Evolutionary conservation across 1,284 basidiomycete genomes (phyloP).

Genomic region (Marasmius tenuissimus): DNA sequence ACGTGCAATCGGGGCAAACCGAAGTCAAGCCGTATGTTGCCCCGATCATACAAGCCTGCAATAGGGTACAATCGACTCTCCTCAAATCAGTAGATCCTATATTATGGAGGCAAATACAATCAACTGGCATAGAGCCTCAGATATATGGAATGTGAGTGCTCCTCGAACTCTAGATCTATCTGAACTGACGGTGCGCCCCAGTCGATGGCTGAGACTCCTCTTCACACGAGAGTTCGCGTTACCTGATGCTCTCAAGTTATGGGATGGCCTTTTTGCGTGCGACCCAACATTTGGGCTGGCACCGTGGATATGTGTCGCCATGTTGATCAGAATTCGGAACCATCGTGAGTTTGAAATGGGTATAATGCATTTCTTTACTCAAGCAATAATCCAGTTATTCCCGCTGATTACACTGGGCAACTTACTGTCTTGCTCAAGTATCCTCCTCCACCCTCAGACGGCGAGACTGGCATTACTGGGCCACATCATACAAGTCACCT

Average conservation of each 20-base stretch:
- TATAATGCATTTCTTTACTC: conserved; percentile 2
- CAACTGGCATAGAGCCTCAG: conserved; percentile 86
- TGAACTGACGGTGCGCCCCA: conserved; percentile 27
- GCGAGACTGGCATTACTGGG: conserved; percentile 28
- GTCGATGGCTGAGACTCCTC: conserved; percentile 87
- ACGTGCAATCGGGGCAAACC: conserved; percentile 43
- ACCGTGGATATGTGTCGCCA: conserved; percentile 86
- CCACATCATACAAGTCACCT: conserved; percentile 65
- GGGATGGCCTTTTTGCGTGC: conserved; percentile 90
- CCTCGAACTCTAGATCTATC: neutral
- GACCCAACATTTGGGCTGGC: conserved; percentile 73
- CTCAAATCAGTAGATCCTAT: conserved; percentile 82
- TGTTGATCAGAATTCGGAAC: conserved; percentile 90
- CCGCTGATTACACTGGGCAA: conserved; percentile 82
- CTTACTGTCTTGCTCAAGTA: conserved; percentile 85
- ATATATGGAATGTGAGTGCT: conserved; percentile 86
- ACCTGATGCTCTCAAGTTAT: conserved; percentile 75
- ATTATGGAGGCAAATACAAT: conserved; percentile 74
- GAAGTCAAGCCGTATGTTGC: conserved; percentile 64
- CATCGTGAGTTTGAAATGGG: conserved; percentile 52
- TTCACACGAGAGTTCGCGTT: conserved; percentile 88
- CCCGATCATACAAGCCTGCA: conserved; percentile 82
- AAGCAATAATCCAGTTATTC: conserved; percentile 59
- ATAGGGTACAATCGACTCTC: conserved; percentile 71
- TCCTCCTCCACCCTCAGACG: conserved; percentile 49